Conservation (phyloP, 2,329 filamentous ascomycete species). For the Sporothrix euskadiensis region DNA sequence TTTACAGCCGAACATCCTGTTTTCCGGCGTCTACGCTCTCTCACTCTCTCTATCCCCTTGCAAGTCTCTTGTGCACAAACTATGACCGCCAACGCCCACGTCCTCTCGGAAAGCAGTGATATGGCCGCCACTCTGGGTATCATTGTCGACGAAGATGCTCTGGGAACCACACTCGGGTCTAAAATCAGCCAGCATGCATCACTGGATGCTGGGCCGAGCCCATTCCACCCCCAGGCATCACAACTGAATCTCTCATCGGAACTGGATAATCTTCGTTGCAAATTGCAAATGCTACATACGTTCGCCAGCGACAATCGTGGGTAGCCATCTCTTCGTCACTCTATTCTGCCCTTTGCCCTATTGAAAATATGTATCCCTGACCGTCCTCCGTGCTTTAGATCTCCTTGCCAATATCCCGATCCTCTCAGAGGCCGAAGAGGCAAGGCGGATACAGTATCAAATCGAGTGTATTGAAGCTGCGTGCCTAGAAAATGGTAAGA, state of each 20-base stretch:
- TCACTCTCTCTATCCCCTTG: not conserved
- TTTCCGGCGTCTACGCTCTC: not conserved
- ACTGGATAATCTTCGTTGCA: slow-evolving; percentile 58
- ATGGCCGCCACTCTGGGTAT: not conserved
- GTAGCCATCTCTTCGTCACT: slow-evolving; percentile 29
- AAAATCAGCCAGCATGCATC: slow-evolving; percentile 49
- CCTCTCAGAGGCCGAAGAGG: slow-evolving; percentile 59
- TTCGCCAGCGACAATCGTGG: slow-evolving; percentile 54
- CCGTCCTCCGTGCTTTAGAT: slow-evolving; percentile 38
- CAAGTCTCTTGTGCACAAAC: not conserved
- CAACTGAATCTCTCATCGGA: slow-evolving; percentile 52
- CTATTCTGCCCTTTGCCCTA: slow-evolving; percentile 35
- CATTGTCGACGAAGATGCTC: not conserved
- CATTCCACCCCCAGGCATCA: slow-evolving; percentile 51
- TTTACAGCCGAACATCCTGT: not conserved
- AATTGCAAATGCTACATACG: slow-evolving; percentile 51
- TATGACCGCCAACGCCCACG: not conserved
- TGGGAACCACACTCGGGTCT: not conserved
- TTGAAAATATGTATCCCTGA: not conserved
- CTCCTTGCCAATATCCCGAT: slow-evolving; percentile 45
- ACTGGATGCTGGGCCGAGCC: slow-evolving; percentile 53
- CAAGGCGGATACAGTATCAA: slow-evolving; percentile 57
- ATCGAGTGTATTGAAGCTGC: slow-evolving; percentile 59
- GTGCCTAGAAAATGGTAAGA: slow-evolving; percentile 52
- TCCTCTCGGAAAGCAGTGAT: not conserved